Evolutionary conservation across 208 protist genomes (phyloP), one percentile per base, ranked within the genome.

Genomic region (Leishmania tropica): DNA sequence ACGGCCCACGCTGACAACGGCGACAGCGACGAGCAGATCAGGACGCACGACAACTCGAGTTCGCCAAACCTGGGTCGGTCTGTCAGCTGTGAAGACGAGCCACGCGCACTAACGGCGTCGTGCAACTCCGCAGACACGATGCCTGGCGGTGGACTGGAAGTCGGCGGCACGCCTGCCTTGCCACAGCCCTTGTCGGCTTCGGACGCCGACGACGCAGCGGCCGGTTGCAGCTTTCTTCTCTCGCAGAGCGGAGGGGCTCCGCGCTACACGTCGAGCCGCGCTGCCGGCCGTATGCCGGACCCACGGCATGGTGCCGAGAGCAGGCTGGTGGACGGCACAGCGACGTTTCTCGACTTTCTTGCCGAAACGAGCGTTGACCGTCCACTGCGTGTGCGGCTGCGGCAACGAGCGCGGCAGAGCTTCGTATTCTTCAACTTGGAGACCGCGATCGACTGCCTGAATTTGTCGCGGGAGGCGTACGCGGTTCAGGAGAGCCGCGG

Each of bases 401-500:
- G 77, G 0, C 84, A 87, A 64, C 73, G 81, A 24, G 80, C 72
- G 7, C 81, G 67, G 17, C 79, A 83, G 78, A 74, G 54, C 81
- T 81, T 96, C 40, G 93, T 94, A 19, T 96, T 97, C 85, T 97
- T 97, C 86, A 97, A 95, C 76, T 81, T 97, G 28, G 94, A 98
- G 84, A 97, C 92, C 17, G 88, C 93, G 24, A 92, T 98, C 45
- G 94, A 97, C 80, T 97, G 94, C 88, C 90, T 94, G 72, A 98
- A 97, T 79, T 48, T 96, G 74, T 96, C 93, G 11, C 92, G 88
- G 80, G 91, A 97, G 85, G 92, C 87, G 48, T 91, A 92, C 84
- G 80, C 79, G 8, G 81, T 89, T 31, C 79, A 88, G 81, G 81
- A 89, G 65, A 88, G 85, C 75, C 56, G 73, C n/a, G 83, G 82